Conservation (phyloP, 2,329 filamentous ascomycete genomes). For the Rutstroemia sydowiana region DNA sequence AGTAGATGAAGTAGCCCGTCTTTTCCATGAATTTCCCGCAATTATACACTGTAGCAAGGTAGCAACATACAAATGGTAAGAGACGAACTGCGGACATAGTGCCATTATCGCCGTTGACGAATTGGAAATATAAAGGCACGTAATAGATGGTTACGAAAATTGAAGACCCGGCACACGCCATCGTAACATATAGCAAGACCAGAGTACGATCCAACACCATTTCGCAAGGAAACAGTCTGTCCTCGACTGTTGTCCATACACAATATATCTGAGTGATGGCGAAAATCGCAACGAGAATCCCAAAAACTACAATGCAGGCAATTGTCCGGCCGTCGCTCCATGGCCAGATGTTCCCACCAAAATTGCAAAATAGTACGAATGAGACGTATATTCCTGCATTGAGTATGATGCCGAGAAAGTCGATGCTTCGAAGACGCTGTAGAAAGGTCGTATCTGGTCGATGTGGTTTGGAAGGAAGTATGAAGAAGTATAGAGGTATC, state of each 20-base stretch:
- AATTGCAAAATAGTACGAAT: too few species aligned
- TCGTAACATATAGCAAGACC: too few species aligned
- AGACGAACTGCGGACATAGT: constrained; percentile 36
- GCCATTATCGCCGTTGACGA: constrained; percentile 41
- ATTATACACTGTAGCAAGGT: not conserved
- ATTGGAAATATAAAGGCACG: constrained; percentile 44
- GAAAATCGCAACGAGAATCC: too few species aligned
- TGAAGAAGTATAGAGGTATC: constrained; percentile 34
- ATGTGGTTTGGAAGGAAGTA: constrained; percentile 33
- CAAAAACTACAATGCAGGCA: too few species aligned
- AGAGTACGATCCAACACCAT: too few species aligned
- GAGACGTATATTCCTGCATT: too few species aligned
- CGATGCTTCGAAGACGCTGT: constrained; percentile 27
- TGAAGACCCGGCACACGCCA: too few species aligned
- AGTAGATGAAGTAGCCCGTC: not conserved
- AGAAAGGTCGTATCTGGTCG: constrained; percentile 13
- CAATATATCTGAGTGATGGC: too few species aligned
- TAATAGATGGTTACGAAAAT: constrained; percentile 33
- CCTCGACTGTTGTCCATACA: too few species aligned
- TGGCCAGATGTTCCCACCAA: too few species aligned
- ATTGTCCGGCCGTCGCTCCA: too few species aligned
- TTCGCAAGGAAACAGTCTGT: too few species aligned
- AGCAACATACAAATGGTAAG: constrained; percentile 29
- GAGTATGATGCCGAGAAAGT: constrained; percentile 17
- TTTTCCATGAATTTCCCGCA: not conserved